A percentile compares a stretch with the other conserved stretches of the same genome.
These are phyloP conservation scores for Paxillus involutus DNA, from an alignment of 768 basidiomycete genomes.

Conservation along the genomic window DNA sequence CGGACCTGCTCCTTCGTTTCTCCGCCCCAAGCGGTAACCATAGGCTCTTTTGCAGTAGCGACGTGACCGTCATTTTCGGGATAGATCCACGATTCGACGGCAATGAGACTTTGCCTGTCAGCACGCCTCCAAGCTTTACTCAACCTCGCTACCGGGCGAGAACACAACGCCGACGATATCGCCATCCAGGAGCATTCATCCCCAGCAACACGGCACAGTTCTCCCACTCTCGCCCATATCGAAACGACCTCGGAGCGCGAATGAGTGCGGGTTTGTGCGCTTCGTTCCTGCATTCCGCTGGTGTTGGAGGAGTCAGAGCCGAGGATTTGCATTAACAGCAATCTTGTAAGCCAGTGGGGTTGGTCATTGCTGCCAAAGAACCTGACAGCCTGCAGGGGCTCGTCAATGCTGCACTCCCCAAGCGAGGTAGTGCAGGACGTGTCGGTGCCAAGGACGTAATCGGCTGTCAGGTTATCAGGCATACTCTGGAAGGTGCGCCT, in stretches of 20 bases:
- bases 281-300: constrained; percentile 28
- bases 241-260: constrained; percentile 72
- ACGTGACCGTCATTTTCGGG: constrained; percentile 35
- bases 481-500: constrained; percentile 48
- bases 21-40: constrained; percentile 70
- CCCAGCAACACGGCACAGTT: constrained; percentile 67
- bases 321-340: constrained; percentile 70
- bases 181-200: constrained; percentile 83
- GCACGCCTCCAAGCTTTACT: constrained; percentile 82
- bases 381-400: constrained; percentile 23
- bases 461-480: constrained; percentile 53
- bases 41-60: constrained; percentile 37
- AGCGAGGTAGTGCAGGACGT: not conserved
- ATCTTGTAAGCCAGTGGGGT: constrained; percentile 81
- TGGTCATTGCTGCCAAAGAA: constrained; percentile 69
- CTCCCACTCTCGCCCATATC: constrained; percentile 72
- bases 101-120: constrained; percentile 53
- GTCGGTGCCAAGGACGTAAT: constrained; percentile 39
- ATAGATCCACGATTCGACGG: constrained; percentile 70
- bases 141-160: constrained; percentile 70
- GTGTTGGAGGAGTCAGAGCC: constrained; percentile 51
- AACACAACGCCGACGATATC: constrained; percentile 67
- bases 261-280: constrained; percentile 52
- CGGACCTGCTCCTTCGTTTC: constrained; percentile 48
- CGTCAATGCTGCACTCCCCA: constrained; percentile 6